Base-by-base conservation (phyloP, 306 rosid genomes). In the Fagus sylvatica region DNA sequence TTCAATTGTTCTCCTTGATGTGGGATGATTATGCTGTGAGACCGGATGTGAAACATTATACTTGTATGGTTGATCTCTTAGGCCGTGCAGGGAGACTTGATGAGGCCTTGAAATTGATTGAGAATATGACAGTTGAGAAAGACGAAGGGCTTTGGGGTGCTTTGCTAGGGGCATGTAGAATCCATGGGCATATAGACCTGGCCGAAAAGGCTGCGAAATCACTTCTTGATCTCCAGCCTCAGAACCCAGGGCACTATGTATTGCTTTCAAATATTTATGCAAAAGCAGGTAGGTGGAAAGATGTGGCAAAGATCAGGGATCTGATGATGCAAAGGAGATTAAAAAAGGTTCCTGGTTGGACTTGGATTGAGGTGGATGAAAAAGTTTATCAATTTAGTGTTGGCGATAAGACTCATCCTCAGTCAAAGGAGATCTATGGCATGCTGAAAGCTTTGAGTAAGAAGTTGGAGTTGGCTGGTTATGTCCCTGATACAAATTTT, bases 61-160 rank as follows among this genome's bases (percentile, higher is more conserved):
- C 98, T 17, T 91, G 98, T 68, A 76, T 88, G 85, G 91, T 91
- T n/a, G 98, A 89, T 81, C 94, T 93, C 59, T 74, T 91, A 5
- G 98, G 98, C 64, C 93, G 94, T 34, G 91, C 94, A 0, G 94
- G 98, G 51, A 88, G 87, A 84, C 82, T 93, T 10, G 88, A 91
- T 13, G 92, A 93, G 79, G 98, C 97, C 17, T 32, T 78, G 43
- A 81, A 78, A 61, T 60, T 93, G 85, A 86, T 85, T 1, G 92
- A 87, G 80, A 72, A 86, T 28, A 85, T 83, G 88, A 55, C 76
- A 11, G 78, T 83, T 36, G 89, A 87, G 82, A 93, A 87, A 81
- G 92, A 87, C 16, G 95, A 93, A 75, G 83, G 84, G 34, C 80
- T 93, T 51, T 91, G 97, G 97, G 82, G 97, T 77, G 95, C 97